Base-by-base conservation (phyloP, 352 stramenopile species). In the Phytopythium mirpurense region DNA sequence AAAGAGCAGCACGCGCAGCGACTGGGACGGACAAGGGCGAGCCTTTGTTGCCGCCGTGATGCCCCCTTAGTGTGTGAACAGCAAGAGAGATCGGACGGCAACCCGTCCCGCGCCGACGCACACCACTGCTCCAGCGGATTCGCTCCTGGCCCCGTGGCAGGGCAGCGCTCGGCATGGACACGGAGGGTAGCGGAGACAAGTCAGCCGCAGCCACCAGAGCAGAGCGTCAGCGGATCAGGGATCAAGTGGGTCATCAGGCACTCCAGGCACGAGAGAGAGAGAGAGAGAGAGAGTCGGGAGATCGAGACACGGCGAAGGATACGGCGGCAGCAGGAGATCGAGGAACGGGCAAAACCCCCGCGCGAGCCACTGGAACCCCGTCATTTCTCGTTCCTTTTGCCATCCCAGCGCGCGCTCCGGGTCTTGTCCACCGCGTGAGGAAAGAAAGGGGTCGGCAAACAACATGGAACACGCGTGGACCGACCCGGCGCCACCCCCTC, bases 381-480 rank as follows among this genome's bases (percentile, higher is more conserved):
- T 45, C 72, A 88, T 88, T 88, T 86, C 74, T 71, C 71, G 35
- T 59, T 84, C 74, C 74, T 78, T 84, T 83, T 75, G 24, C n/a
- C 35, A 40, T 24, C 19, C 26, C 38, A 24, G 24, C 24, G 41
- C 34, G 21, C n/a, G 34, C 18, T 14, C 19, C 27, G 11, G 37
- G 43, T 26, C 38, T 12, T 27, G 38, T 44, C 47, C 42, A 35
- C 51, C 35, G 32, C 36, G 55, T 73, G 56, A 82, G 74, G 74
- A 84, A 76, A 86, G 70, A 86, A 88, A 88, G 77, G 68, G 74
- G 74, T 80, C 65, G 83, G 61, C 57, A 88, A 88, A 84, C 53
- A 87, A 75, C 71, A 67, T 40, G 18, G 50, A 76, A 73, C 68
- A 70, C 62, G 54, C 62, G 55, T 49, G 46, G 35, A 50, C 44